Evolutionary conservation across 2,329 filamentous ascomycete species (phyloP).

Genomic region (Macrophomina pseudophaseolina): DNA sequence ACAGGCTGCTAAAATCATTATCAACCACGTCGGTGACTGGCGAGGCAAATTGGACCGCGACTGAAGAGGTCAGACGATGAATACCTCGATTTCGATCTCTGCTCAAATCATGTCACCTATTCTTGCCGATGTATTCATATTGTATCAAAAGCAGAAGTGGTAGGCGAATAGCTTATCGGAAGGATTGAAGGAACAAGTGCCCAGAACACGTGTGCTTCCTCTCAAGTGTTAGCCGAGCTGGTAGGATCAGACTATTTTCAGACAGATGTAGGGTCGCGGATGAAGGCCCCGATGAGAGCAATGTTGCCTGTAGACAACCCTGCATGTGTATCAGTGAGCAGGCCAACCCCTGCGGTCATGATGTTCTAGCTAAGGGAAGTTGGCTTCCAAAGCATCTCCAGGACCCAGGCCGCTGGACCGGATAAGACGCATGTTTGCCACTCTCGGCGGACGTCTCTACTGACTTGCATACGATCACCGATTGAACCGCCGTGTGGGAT

Average conservation of each 20-base stretch:
- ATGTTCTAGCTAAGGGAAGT: slow-evolving; percentile 1
- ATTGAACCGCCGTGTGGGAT: neutral
- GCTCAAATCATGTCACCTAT: neutral
- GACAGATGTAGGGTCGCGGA: neutral
- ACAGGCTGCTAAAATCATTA: slow-evolving; percentile 80
- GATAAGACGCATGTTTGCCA: neutral
- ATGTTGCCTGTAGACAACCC: neutral
- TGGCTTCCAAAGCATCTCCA: slow-evolving; percentile 2
- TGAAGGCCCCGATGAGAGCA: neutral
- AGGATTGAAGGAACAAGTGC: neutral
- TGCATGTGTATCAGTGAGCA: neutral
- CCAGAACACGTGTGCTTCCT: neutral
- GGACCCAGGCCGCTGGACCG: neutral
- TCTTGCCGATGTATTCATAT: slow-evolving; percentile 14
- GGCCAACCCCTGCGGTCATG: neutral
- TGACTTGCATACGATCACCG: neutral
- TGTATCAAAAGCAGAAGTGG: slow-evolving; percentile 1
- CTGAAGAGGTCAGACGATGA: neutral
- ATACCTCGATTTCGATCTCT: neutral
- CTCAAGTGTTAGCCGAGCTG: too few species aligned
- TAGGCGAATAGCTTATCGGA: slow-evolving; percentile 14
- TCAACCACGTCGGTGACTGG: slow-evolving; percentile 84
- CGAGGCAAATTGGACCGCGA: slow-evolving; percentile 60
- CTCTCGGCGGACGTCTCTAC: neutral
- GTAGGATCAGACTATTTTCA: too few species aligned